These are phyloP conservation scores for Deuterostichococcus epilithicus DNA, from an alignment of 139 green algal genomes.

Conservation along the genomic window DNA sequence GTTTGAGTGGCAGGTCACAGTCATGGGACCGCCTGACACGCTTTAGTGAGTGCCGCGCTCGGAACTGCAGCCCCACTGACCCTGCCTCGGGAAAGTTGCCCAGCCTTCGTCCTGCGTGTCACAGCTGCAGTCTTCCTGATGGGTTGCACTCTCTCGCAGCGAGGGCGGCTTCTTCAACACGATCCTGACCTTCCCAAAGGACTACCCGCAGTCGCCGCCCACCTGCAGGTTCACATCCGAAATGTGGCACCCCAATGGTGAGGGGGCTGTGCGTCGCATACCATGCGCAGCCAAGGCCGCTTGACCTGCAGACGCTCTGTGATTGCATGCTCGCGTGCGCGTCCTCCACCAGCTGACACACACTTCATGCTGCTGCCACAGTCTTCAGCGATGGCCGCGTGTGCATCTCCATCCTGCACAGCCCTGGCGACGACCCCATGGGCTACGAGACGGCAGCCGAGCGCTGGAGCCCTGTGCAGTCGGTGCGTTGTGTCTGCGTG, in stretches of 20 bases:
- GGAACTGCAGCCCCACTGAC: neutral
- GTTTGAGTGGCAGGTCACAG: conserved; percentile 97
- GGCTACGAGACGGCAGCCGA: conserved; percentile 94
- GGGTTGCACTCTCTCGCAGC: conserved; percentile 33
- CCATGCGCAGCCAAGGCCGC: neutral
- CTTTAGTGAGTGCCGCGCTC: conserved; percentile 73
- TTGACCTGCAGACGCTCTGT: neutral
- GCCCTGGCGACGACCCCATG: conserved; percentile 89
- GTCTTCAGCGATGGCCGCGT: conserved; percentile 95
- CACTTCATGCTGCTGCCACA: conserved; percentile 22
- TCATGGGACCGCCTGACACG: conserved; percentile 97
- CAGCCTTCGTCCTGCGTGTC: neutral
- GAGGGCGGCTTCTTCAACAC: conserved; percentile 99
- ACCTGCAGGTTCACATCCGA: conserved; percentile 94
- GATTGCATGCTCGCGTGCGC: neutral
- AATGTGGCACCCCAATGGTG: conserved; percentile 97
- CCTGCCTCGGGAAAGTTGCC: neutral
- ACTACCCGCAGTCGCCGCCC: conserved; percentile 97
- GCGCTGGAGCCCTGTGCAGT: conserved; percentile 96
- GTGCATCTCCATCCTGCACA: conserved; percentile 99
- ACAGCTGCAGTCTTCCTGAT: neutral
- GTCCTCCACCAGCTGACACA: neutral
- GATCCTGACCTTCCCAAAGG: conserved; percentile 89
- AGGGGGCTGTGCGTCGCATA: conserved; percentile 6
- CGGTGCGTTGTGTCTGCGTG: no score